Base-by-base conservation (phyloP, 352 stramenopile species). In the Globisporangium recalcitrans region DNA sequence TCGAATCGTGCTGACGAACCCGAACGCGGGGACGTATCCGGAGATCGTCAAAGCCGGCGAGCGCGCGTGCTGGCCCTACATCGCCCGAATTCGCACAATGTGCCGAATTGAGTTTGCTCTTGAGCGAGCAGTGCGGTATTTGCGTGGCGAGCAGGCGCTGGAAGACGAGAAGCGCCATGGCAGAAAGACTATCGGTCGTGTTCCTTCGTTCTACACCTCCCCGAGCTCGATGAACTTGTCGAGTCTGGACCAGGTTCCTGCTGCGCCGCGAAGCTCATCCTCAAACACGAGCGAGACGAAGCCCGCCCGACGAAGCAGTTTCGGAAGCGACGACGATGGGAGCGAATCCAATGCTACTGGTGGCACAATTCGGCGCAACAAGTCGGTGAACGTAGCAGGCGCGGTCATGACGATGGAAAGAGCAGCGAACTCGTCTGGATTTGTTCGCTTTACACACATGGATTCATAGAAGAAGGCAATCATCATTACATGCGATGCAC, bases 81-180 rank as follows among this genome's bases (percentile, higher is more conserved):
- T 99, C 59, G 79, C 96, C 44, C 91, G 93, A 34, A 98, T 99
- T 62, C 95, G 95, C 52, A 96, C 84, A 49, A 97, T 99, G 82
- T 98, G 96, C 65, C 91, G 93, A 48, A 93, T 98, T 47, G 97
- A 99, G 70, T 92, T 98, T 71, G 96, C 93, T 16, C 83, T 99
- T 3, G 97, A 99, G 77, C 77, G 82, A 27, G 85, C 87, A 24
- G 84, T 93, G 42, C 72, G 86, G 22, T 93, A 91, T 55, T 67
- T 95, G 60, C 74, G 84, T 40, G 85, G 85, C 44, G 85, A 95
- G 42, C 83, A 93, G 77, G 82, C 84, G 11, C 70, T 93, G 3
- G 82, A 91, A 59, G 86, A 95, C 55, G 84, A 91, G 58, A 72
- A 82, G 53, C 72, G 72, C 47, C 81, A 80, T 36, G 86, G 85